Base-by-base conservation (phyloP, 768 basidiomycete genomes). In the Russula virescens region DNA sequence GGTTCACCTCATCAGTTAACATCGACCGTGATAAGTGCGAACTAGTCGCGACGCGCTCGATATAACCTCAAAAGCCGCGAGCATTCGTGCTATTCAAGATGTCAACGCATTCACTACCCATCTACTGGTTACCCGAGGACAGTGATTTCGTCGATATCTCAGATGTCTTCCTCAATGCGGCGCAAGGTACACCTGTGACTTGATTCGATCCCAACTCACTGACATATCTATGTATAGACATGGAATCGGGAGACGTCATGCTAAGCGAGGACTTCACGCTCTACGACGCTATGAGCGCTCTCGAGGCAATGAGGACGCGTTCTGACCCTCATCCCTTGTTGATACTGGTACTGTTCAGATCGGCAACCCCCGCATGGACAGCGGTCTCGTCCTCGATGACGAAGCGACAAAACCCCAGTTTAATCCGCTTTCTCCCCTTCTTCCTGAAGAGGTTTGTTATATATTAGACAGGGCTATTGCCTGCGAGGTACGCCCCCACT, bases 221-320 rank as follows among this genome's bases (percentile, higher is more conserved):
- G 19, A 38, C 25, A 48, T 26, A 25, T 18, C 8, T 26, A 47
- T 26, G 9, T 26, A 5, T 54, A 83, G 91, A 84, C 46, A 84
- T 96, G 82, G 76, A 80, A 34, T 75, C 80, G 0, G 85, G 83
- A 14, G 78, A 79, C 42, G 75, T 93, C 61, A 63, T 94, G 7
- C 79, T 91, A 38, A 84, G 83, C 68, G 81, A 85, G 0, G 83
- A 81, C 34, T 88, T 92, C 67, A 82, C 83, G 19, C 77, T 96
- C 51, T 81, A 87, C 64, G 94, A 98, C 64, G 87, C 92, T n/a
- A 96, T 98, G 94, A 89, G 89, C 68, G 90, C 92, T 16, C 85
- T 97, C 58, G 89, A 94, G 82, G 91, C 89, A 71, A 62, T 78
- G 68, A 57, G 25, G 23, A 43, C 49, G 52, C 57, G 58, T 64